A percentile compares a stretch with the other conserved stretches of the same genome.
phyloP scores from a whole-genome alignment of 306 rosid genomes.

The Citrullus mucosospermus region DNA sequence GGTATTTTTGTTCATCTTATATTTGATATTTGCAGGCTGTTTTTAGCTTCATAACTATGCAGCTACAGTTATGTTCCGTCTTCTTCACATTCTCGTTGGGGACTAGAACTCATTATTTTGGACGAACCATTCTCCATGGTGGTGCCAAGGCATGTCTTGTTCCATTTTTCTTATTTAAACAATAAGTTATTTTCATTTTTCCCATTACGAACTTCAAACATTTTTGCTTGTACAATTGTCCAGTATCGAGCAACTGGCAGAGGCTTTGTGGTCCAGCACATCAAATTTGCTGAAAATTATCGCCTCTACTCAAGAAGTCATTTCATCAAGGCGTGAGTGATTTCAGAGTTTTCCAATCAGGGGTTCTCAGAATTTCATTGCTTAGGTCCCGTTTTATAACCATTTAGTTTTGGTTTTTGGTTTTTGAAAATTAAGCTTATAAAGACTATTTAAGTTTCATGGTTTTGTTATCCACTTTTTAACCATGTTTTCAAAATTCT shows the following conservation, averaged over 20 bases:
- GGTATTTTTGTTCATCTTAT: background rate
- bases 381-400: background rate
- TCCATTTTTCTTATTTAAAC: background rate
- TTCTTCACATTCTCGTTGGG: slow-evolving; percentile 97
- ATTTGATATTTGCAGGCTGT: slow-evolving; percentile 58
- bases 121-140: slow-evolving; percentile 93
- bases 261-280: slow-evolving; percentile 91
- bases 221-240: slow-evolving; percentile 11
- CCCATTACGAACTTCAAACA: background rate
- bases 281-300: slow-evolving; percentile 92
- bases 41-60: slow-evolving; percentile 92
- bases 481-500: no score
- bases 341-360: slow-evolving; percentile 4
- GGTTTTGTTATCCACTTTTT: no score
- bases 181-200: background rate
- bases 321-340: slow-evolving; percentile 90
- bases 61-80: slow-evolving; percentile 92
- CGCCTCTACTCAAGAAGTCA: slow-evolving; percentile 93
- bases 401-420: background rate
- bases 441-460: background rate
- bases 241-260: slow-evolving; percentile 99
- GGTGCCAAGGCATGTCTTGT: slow-evolving; percentile 72
- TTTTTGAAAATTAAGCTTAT: background rate
- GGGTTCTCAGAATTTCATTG: background rate
- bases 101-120: slow-evolving; percentile 94